Evolutionary conservation across 1,284 basidiomycete genomes (phyloP).

Genomic region (Tausonia pullulans): DNA sequence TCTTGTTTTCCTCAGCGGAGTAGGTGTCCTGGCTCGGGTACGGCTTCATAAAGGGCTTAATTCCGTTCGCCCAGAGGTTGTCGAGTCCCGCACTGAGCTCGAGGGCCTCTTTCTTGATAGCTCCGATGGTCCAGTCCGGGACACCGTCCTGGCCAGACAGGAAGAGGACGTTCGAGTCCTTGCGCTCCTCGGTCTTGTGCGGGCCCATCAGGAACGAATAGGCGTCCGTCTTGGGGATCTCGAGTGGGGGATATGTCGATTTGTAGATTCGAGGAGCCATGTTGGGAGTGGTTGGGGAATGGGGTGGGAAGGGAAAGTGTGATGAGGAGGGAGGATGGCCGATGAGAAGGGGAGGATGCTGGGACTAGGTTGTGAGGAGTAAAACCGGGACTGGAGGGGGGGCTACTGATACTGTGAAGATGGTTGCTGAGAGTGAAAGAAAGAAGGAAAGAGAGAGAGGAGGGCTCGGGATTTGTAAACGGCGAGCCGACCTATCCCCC

Average conservation of each 20-base stretch:
- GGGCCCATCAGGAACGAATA: conserved; percentile 44
- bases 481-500: too few relatives aligned
- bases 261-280: conserved; percentile 23
- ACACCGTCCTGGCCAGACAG: not conserved
- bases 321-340: not conserved
- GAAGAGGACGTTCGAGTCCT: not conserved
- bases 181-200: conserved; percentile 21
- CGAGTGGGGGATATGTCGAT: conserved; percentile 26
- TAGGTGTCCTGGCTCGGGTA: not conserved
- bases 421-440: too few relatives aligned
- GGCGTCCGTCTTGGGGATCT: conserved; percentile 37
- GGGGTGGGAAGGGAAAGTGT: not conserved
- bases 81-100: not conserved
- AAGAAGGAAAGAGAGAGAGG: too few relatives aligned
- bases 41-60: not conserved
- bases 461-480: too few relatives aligned
- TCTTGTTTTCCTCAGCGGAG: not conserved
- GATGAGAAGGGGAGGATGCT: too few relatives aligned
- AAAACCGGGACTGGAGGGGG: too few relatives aligned
- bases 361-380: too few relatives aligned
- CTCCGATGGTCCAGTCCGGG: not conserved
- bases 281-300: not conserved
- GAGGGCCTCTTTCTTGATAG: not conserved
- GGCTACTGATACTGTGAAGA: too few relatives aligned
- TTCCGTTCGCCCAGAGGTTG: not conserved